These are phyloP conservation scores for Syncephalastrum sp. DNA, from an alignment of 371 early-diverging fungal species.

Conservation along the genomic window DNA sequence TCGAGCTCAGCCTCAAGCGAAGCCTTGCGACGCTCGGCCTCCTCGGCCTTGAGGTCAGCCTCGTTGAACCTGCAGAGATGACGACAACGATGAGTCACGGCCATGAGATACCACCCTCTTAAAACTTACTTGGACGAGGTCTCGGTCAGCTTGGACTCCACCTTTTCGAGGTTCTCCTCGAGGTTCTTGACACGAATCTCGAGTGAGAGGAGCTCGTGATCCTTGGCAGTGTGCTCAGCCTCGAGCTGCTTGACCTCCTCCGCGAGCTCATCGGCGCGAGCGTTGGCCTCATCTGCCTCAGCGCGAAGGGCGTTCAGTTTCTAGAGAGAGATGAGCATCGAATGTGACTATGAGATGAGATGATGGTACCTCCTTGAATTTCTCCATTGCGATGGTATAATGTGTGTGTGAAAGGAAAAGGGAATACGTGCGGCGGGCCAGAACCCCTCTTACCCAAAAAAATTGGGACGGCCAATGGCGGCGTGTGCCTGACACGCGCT, in stretches of 20 bases:
- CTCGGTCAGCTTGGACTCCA: constrained; percentile 57
- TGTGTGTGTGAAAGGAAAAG: not conserved
- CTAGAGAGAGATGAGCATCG: constrained; percentile 35
- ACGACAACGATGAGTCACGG: not conserved
- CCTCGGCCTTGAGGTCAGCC: constrained; percentile 76
- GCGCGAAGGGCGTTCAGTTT: constrained; percentile 68
- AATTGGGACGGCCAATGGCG: too few species aligned
- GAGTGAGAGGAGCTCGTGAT: constrained; percentile 73
- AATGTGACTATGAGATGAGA: not conserved
- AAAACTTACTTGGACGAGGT: constrained; percentile 61
- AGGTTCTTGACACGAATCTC: constrained; percentile 65
- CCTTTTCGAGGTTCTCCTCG: constrained; percentile 66
- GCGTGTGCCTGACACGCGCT: too few species aligned
- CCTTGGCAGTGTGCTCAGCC: constrained; percentile 66
- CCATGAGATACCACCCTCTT: not conserved
- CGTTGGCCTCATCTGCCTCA: constrained; percentile 68
- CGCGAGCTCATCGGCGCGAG: constrained; percentile 70
- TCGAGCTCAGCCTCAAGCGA: constrained; percentile 64
- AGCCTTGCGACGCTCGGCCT: constrained; percentile 66
- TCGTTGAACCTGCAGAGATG: constrained; percentile 56
- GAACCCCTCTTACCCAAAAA: too few species aligned
- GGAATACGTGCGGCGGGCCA: too few species aligned
- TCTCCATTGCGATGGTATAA: constrained; percentile 35
- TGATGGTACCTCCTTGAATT: constrained; percentile 52
- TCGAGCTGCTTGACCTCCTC: constrained; percentile 62